Conservation (phyloP, 768 basidiomycete species). For the Pisolithus microcarpus region DNA sequence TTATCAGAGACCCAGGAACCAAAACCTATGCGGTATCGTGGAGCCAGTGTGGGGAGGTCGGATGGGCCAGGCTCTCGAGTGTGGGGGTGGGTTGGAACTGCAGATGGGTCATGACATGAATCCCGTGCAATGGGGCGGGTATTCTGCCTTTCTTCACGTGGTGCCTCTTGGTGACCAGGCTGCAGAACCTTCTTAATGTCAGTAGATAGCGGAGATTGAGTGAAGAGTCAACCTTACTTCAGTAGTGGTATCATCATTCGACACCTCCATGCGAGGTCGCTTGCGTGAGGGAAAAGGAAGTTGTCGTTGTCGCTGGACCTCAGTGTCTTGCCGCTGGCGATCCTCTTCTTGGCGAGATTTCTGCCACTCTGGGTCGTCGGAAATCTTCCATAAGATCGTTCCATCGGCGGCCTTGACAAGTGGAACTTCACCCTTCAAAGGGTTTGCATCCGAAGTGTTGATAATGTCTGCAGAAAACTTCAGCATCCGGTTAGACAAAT, state of each 20-base stretch:
- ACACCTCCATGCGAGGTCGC: background rate
- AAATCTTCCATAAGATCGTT: background rate
- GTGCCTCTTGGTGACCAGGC: background rate
- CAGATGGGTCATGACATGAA: background rate
- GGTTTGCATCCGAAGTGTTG: background rate
- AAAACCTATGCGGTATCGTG: too few relatives aligned
- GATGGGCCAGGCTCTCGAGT: too few relatives aligned
- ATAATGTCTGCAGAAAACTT: background rate
- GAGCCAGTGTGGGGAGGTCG: too few relatives aligned
- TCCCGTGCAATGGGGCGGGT: background rate
- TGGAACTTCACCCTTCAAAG: background rate
- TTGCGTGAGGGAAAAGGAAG: background rate
- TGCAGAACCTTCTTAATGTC: background rate
- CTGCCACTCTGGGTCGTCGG: background rate
- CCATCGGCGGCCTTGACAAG: background rate
- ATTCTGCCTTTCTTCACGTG: background rate
- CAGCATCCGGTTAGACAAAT: background rate
- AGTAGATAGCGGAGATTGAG: background rate
- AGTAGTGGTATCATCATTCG: background rate
- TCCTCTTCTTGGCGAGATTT: background rate
- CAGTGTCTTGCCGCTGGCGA: background rate
- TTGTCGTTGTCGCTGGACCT: background rate
- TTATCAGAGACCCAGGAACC: too few relatives aligned
- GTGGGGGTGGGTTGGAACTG: background rate
- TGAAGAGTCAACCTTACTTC: background rate